These are phyloP conservation scores for Fusarium azukiicola DNA, from an alignment of 2,329 filamentous ascomycete genomes.

Conservation along the genomic window DNA sequence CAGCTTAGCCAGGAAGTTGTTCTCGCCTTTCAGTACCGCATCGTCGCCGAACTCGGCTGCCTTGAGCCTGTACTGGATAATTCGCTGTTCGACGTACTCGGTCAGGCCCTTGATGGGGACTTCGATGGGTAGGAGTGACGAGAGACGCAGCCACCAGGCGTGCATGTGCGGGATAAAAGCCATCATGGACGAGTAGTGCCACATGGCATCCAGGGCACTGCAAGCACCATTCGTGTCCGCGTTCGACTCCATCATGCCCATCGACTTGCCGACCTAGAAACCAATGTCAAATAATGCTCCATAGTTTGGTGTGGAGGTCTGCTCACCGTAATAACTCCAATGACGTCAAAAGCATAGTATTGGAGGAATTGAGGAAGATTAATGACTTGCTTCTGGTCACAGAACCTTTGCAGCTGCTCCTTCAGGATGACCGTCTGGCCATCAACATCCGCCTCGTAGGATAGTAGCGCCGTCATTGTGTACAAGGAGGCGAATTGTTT, in stretches of 20 bases:
- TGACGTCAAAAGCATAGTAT: slow-evolving; percentile 5
- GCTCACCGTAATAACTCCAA: not conserved
- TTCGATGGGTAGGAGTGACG: too few relatives aligned
- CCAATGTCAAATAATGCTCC: not conserved
- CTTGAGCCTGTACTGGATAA: not conserved
- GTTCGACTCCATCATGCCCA: not conserved
- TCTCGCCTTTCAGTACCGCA: not conserved
- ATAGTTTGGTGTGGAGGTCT: not conserved
- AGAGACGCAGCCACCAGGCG: not conserved
- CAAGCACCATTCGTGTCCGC: not conserved
- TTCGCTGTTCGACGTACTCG: too few relatives aligned
- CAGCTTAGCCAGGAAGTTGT: not conserved
- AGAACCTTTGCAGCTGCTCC: not conserved
- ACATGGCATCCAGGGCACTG: not conserved
- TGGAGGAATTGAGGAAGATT: not conserved
- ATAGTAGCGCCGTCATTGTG: not conserved
- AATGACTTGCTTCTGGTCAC: not conserved
- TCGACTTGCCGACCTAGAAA: not conserved
- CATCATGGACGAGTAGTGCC: not conserved
- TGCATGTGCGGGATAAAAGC: not conserved
- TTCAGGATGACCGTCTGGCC: not conserved
- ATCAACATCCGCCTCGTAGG: not conserved
- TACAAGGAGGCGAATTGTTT: not conserved
- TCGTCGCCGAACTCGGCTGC: not conserved
- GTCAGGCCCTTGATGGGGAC: too few relatives aligned